phyloP scores from a whole-genome alignment of 106 monocot genomes.

The Allium sativum region DNA sequence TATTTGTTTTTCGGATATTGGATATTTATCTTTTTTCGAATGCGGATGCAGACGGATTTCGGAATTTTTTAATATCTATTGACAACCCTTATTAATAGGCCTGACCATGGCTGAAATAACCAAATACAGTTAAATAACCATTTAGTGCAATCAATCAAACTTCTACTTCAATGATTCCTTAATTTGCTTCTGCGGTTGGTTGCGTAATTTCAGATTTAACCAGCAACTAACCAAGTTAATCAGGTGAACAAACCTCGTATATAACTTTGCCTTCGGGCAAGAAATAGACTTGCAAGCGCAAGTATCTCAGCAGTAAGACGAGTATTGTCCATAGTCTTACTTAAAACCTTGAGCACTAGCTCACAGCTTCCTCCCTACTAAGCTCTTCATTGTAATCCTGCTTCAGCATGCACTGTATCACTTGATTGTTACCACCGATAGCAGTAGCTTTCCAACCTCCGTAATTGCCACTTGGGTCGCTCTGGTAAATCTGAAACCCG shows the following conservation, averaged over 20 bases:
- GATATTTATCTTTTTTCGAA: too few species aligned
- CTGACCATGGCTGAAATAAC: too few species aligned
- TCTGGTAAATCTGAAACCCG: constrained; percentile 85
- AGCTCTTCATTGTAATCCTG: constrained; percentile 85
- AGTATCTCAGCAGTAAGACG: constrained; percentile 80
- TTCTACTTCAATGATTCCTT: not conserved
- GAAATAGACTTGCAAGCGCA: constrained; percentile 70
- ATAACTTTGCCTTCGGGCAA: constrained; percentile 47
- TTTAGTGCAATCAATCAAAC: too few species aligned
- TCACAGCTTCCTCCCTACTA: constrained; percentile 71
- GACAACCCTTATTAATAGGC: too few species aligned
- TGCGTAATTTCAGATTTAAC: constrained; percentile 65
- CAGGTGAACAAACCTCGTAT: constrained; percentile 65
- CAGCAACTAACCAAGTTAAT: constrained; percentile 49
- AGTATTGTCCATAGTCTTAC: constrained; percentile 94
- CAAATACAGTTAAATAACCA: too few species aligned
- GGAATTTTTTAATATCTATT: too few species aligned
- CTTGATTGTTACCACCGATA: constrained; percentile 83
- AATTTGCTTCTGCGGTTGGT: constrained; percentile 13
- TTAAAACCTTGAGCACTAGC: constrained; percentile 74
- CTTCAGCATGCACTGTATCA: constrained; percentile 86
- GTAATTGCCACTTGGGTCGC: constrained; percentile 81
- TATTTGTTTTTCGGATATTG: too few species aligned
- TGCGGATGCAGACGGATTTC: too few species aligned
- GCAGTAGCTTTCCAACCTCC: constrained; percentile 88